Percentiles rank a stretch among this genome's conserved stretches.
These are phyloP conservation scores for Neodidymelliopsis sp. DNA, from an alignment of 2,329 filamentous ascomycete genomes.

Conservation along the genomic window DNA sequence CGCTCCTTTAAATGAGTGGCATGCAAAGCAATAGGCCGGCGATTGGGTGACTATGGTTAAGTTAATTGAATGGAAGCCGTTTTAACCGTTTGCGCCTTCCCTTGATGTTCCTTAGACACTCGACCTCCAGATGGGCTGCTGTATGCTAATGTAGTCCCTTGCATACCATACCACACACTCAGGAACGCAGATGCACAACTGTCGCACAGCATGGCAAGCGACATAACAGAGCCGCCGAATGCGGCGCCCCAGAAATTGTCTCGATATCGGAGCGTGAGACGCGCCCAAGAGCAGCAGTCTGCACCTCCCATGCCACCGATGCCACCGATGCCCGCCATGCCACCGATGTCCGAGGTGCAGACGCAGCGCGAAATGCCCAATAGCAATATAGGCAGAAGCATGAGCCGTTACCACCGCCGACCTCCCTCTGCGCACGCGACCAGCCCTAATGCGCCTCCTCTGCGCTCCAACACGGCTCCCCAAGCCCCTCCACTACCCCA, in stretches of 20 bases:
- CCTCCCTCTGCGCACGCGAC: slow-evolving; percentile 38
- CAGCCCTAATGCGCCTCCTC: slow-evolving; percentile 32
- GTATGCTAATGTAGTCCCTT: slow-evolving; percentile 17
- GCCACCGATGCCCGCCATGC: slow-evolving; percentile 34
- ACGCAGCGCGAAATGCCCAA: slow-evolving; percentile 12
- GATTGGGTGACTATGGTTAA: slow-evolving; percentile 8
- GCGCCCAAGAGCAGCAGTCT: slow-evolving; percentile 49
- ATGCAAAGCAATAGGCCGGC: slow-evolving; percentile 14
- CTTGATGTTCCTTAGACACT: slow-evolving; percentile 10
- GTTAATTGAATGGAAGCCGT: slow-evolving; percentile 27
- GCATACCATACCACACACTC: slow-evolving; percentile 18
- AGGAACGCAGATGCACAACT: slow-evolving; percentile 18
- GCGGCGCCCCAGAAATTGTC: slow-evolving; percentile 57
- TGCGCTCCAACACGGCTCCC: slow-evolving; percentile 34
- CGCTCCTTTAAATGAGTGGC: slow-evolving; percentile 20
- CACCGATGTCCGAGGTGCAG: slow-evolving; percentile 7
- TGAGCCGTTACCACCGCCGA: slow-evolving; percentile 52
- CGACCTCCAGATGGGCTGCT: slow-evolving; percentile 8
- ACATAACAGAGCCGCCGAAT: slow-evolving; percentile 34
- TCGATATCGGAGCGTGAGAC: slow-evolving; percentile 66
- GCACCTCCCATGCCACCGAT: slow-evolving; percentile 32
- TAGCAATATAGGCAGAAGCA: slow-evolving; percentile 43
- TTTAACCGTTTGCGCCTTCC: slow-evolving; percentile 33
- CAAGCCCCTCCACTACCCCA: slow-evolving; percentile 23
- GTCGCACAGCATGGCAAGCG: slow-evolving; percentile 45